Evolutionary conservation across 108 stramenopile species (phyloP).

Genomic region (Licmophora abbreviata): DNA sequence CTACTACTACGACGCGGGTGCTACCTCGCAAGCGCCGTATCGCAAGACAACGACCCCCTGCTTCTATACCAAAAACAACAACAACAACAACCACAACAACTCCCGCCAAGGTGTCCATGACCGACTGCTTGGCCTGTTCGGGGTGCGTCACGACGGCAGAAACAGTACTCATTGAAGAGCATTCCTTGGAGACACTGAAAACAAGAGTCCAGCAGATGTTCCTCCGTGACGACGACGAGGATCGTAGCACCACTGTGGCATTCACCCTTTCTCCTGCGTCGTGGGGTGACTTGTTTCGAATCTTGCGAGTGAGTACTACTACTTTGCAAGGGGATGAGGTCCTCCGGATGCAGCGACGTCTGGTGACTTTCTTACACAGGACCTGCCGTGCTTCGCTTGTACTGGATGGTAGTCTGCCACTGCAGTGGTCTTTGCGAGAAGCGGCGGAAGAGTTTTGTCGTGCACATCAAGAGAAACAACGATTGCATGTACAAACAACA

Average conservation of each 20-base stretch:
- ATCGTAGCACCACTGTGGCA: background rate
- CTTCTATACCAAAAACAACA: conserved; percentile 4
- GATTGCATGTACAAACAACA: conserved; percentile 6
- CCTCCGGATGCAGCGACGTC: conserved; percentile 4
- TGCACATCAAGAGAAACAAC: conserved; percentile 23
- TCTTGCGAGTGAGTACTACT: conserved; percentile 26
- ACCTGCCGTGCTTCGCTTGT: conserved; percentile 47
- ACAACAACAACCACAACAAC: conserved; percentile 1
- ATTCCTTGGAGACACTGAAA: conserved; percentile 53
- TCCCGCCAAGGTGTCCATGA: conserved; percentile 74
- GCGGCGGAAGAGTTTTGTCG: conserved; percentile 77
- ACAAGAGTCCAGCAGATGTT: conserved; percentile 11
- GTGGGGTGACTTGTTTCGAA: conserved; percentile 66
- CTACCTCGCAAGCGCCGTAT: background rate
- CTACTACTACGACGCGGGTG: background rate
- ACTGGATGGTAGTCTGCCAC: conserved; percentile 63
- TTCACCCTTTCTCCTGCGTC: conserved; percentile 70
- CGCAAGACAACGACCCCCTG: background rate
- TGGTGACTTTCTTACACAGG: conserved; percentile 37
- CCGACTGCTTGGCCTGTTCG: conserved; percentile 97
- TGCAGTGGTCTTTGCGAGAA: conserved; percentile 64
- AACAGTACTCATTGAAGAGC: conserved; percentile 91
- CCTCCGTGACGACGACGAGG: background rate
- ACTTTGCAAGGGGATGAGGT: background rate
- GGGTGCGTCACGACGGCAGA: conserved; percentile 99